Percentiles rank a stretch among this genome's conserved stretches.
These are phyloP conservation scores for Chalciporus chontae DNA, from an alignment of 768 basidiomycete species.

Conservation along the genomic window DNA sequence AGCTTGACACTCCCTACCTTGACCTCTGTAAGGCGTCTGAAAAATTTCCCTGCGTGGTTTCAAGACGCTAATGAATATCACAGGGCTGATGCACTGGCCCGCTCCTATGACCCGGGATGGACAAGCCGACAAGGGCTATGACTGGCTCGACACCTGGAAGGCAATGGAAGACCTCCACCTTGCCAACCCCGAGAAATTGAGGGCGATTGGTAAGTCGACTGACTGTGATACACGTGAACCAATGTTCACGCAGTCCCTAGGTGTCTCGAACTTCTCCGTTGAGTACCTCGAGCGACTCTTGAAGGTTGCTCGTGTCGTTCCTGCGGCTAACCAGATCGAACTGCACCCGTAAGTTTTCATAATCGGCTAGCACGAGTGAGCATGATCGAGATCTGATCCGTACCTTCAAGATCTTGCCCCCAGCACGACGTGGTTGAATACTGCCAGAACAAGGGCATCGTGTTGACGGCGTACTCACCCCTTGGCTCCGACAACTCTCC, in stretches of 20 bases:
- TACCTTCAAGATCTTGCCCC: conserved; percentile 47
- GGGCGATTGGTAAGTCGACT: conserved; percentile 58
- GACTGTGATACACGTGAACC: not conserved
- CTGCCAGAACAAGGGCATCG: conserved; percentile 62
- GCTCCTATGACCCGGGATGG: conserved; percentile 61
- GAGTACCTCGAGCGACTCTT: conserved; percentile 61
- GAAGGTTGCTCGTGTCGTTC: conserved; percentile 50
- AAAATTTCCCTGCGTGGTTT: not conserved
- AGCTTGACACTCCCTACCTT: conserved; percentile 71
- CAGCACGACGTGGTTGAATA: conserved; percentile 63
- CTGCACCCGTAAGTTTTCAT: conserved; percentile 56
- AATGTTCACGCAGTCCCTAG: conserved; percentile 22
- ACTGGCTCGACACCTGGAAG: conserved; percentile 80
- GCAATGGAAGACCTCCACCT: conserved; percentile 67
- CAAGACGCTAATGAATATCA: not conserved
- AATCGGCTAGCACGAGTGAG: not conserved
- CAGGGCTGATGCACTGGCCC: conserved; percentile 83
- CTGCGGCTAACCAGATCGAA: conserved; percentile 81
- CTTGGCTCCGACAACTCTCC: conserved; percentile 72
- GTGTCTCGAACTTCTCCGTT: conserved; percentile 71
- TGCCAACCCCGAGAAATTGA: conserved; percentile 66
- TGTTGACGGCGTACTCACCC: conserved; percentile 75
- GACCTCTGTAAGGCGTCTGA: conserved; percentile 58
- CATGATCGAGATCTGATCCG: not conserved
- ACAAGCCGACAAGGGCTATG: conserved; percentile 49